Evolutionary conservation across 75 land plant species (phyloP).

Genomic region (Sequoiadendron giganteum): DNA sequence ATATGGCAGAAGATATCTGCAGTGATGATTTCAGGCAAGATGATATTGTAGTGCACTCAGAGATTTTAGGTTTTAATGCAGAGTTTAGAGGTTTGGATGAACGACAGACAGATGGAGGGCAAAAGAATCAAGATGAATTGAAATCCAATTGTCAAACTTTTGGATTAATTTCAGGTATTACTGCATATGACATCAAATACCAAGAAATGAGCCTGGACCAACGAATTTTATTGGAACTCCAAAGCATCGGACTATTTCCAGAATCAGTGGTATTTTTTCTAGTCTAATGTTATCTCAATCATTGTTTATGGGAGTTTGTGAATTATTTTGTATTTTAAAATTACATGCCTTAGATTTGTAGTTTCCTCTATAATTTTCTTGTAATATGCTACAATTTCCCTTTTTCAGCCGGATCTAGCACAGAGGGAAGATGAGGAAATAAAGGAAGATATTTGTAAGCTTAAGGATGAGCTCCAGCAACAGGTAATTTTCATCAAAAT

Average conservation of each 20-base stretch:
- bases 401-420: constrained; percentile 54
- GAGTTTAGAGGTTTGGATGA: constrained; percentile 1
- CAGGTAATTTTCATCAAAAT: constrained; percentile 43
- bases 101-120: not conserved
- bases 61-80: not conserved
- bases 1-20: constrained; percentile 11
- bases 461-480: constrained; percentile 43
- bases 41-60: constrained; percentile 11
- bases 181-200: constrained; percentile 49
- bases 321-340: not conserved
- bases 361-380: not conserved
- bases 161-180: constrained; percentile 25
- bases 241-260: constrained; percentile 68
- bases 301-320: not conserved
- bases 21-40: constrained; percentile 18
- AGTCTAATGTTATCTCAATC: not conserved
- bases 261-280: constrained; percentile 51
- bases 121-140: not conserved
- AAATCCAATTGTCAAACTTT: constrained; percentile 7
- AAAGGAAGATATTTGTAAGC: constrained; percentile 38
- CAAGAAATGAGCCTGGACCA: constrained; percentile 61
- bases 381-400: constrained; percentile 12
- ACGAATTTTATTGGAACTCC: constrained; percentile 72
- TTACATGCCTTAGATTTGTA: not conserved
- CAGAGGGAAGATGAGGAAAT: constrained; percentile 70